Conservation (phyloP, 495 filamentous ascomycete genomes). For the Aspergillus campestris region DNA sequence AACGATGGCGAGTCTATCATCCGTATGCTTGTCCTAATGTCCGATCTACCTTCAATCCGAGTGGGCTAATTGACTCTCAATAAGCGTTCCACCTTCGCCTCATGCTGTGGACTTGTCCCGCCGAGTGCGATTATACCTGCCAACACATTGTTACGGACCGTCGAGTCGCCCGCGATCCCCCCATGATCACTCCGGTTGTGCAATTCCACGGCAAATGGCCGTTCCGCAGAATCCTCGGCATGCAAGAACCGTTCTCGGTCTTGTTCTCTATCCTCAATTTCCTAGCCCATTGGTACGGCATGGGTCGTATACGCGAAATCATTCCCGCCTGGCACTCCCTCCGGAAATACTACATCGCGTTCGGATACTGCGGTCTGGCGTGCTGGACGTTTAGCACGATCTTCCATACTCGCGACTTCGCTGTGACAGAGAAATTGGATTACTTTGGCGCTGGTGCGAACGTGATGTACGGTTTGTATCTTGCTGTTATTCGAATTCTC, state of each 20-base stretch:
- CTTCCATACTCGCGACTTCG: slow-evolving; percentile 86
- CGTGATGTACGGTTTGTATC: slow-evolving; percentile 86
- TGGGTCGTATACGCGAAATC: slow-evolving; percentile 55
- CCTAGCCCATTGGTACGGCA: slow-evolving; percentile 74
- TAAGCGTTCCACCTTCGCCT: slow-evolving; percentile 43
- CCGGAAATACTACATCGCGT: slow-evolving; percentile 67
- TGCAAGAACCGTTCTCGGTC: slow-evolving; percentile 91
- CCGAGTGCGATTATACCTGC: slow-evolving; percentile 97
- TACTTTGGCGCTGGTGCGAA: slow-evolving; percentile 91
- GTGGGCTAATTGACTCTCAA: slow-evolving; percentile 12
- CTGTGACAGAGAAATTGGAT: slow-evolving; percentile 82
- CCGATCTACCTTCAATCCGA: background rate
- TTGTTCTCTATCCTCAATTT: slow-evolving; percentile 89
- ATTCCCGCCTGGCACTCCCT: slow-evolving; percentile 69
- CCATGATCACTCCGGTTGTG: slow-evolving; percentile 57
- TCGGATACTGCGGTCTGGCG: slow-evolving; percentile 73
- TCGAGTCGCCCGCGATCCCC: slow-evolving; percentile 57
- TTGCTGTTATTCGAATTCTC: slow-evolving; percentile 70
- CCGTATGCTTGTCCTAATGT: slow-evolving; percentile 26
- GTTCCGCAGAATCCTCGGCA: slow-evolving; percentile 77
- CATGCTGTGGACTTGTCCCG: slow-evolving; percentile 58
- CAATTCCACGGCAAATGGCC: slow-evolving; percentile 99
- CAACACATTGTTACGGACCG: slow-evolving; percentile 83
- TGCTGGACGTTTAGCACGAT: slow-evolving; percentile 84
- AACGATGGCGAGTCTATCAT: slow-evolving; percentile 37